These are phyloP conservation scores for Exserohilum turcica DNA, from an alignment of 2,329 filamentous ascomycete species.

Conservation along the genomic window DNA sequence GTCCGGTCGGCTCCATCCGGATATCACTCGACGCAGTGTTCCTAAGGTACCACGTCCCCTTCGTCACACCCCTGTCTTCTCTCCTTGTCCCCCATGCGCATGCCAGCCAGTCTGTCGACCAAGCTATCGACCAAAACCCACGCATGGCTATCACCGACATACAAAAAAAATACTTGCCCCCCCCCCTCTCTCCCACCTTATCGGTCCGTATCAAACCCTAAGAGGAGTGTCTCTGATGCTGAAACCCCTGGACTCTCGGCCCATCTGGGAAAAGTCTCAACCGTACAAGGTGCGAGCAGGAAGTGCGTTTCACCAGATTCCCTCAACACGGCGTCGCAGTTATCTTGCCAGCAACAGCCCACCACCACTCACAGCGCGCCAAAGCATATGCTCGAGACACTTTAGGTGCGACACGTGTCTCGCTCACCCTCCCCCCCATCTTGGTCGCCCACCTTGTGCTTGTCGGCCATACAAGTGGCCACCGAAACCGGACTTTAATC, in stretches of 20 bases:
- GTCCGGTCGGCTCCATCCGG: constrained; percentile 3
- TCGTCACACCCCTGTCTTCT: not conserved
- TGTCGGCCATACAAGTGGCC: too few relatives aligned
- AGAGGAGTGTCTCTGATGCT: not conserved
- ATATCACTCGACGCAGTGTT: not conserved
- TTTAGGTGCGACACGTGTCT: constrained; percentile 9
- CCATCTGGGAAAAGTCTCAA: constrained; percentile 2
- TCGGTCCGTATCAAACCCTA: constrained; percentile 9
- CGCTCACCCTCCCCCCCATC: not conserved
- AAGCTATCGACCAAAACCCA: not conserved
- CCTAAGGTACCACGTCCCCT: not conserved
- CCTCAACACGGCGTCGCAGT: not conserved
- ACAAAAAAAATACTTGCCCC: not conserved
- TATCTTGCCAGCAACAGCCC: not conserved
- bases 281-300: constrained; percentile 1
- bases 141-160: not conserved
- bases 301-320: constrained; percentile 6
- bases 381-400: not conserved
- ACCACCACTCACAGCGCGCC: not conserved
- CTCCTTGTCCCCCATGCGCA: constrained; percentile 1
- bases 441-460: too few relatives aligned
- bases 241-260: constrained; percentile 3
- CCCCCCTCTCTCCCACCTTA: not conserved
- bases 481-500: too few relatives aligned
- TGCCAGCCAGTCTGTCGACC: not conserved